These are phyloP conservation scores for Pseudotulostoma volvatum DNA, from an alignment of 495 filamentous ascomycete genomes.

Conservation along the genomic window DNA sequence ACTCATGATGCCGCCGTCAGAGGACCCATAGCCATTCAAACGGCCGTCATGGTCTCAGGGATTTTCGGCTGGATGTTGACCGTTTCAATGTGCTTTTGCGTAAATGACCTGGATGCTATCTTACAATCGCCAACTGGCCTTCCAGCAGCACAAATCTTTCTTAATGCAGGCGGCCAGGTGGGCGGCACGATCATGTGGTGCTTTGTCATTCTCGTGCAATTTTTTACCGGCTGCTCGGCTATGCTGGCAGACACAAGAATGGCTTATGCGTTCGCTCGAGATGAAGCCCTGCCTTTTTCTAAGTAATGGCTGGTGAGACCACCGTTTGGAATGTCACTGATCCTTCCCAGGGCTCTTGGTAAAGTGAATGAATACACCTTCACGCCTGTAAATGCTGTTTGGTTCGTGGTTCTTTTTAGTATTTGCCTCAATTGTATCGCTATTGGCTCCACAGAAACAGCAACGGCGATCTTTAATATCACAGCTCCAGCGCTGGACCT, in stretches of 20 bases:
- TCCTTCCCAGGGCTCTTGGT: slow-evolving; percentile 30
- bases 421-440: slow-evolving; percentile 45
- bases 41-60: slow-evolving; percentile 50
- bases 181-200: slow-evolving; percentile 53
- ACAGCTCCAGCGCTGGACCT: slow-evolving; percentile 54
- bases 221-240: slow-evolving; percentile 56
- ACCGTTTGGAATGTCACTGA: not conserved
- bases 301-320: slow-evolving; percentile 23
- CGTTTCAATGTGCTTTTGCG: slow-evolving; percentile 52
- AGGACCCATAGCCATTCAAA: slow-evolving; percentile 47
- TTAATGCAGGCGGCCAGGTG: slow-evolving; percentile 44
- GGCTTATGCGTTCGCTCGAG: slow-evolving; percentile 56
- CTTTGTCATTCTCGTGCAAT: slow-evolving; percentile 52
- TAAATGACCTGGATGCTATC: slow-evolving; percentile 45
- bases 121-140: slow-evolving; percentile 46
- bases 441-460: slow-evolving; percentile 51
- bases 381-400: slow-evolving; percentile 53
- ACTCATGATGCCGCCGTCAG: slow-evolving; percentile 52
- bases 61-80: slow-evolving; percentile 48
- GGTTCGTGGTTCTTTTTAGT: slow-evolving; percentile 53
- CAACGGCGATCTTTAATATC: slow-evolving; percentile 53
- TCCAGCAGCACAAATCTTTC: slow-evolving; percentile 54
- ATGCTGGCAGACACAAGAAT: slow-evolving; percentile 58
- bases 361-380: slow-evolving; percentile 40
- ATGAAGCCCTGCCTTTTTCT: slow-evolving; percentile 54